phyloP scores from a whole-genome alignment of 768 basidiomycete genomes.

The Mycena kentingensis region DNA sequence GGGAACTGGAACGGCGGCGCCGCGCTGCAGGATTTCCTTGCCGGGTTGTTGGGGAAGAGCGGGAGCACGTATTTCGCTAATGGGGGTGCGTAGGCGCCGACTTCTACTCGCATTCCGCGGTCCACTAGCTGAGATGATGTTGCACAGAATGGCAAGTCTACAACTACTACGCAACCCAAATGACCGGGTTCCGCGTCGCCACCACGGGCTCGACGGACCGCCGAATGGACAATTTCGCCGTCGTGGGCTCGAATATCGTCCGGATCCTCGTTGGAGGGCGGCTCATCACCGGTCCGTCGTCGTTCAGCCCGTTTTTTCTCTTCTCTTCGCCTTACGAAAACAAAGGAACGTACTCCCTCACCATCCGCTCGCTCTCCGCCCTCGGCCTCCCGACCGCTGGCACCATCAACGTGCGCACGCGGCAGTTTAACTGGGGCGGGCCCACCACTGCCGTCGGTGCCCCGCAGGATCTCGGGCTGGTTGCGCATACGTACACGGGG shows the following conservation, averaged over 20 bases:
- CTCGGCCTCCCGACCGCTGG: constrained; percentile 21
- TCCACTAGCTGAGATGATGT: neutral
- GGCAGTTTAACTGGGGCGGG: constrained; percentile 23
- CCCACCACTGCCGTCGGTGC: constrained; percentile 15
- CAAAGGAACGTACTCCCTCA: constrained; percentile 21
- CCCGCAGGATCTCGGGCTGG: constrained; percentile 20
- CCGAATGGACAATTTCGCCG: constrained; percentile 25
- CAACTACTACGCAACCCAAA: constrained; percentile 25
- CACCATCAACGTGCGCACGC: constrained; percentile 20
- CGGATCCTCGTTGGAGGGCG: constrained; percentile 26
- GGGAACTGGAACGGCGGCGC: constrained; percentile 25
- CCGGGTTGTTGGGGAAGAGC: constrained; percentile 23
- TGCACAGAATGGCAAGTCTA: constrained; percentile 25
- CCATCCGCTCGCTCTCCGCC: constrained; percentile 22
- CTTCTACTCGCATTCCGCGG: neutral
- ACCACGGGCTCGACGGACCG: constrained; percentile 25
- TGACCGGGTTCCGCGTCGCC: constrained; percentile 24
- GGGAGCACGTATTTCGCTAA: constrained; percentile 25
- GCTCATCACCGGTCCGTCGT: constrained; percentile 20
- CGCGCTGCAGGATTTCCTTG: constrained; percentile 22
- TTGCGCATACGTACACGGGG: constrained; percentile 22
- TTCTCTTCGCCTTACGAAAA: neutral
- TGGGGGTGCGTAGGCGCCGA: constrained; percentile 10
- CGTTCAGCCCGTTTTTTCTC: neutral
- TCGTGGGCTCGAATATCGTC: constrained; percentile 24